Evolutionary conservation across 495 filamentous ascomycete genomes (phyloP).

Genomic region (Penicillium herquei): DNA sequence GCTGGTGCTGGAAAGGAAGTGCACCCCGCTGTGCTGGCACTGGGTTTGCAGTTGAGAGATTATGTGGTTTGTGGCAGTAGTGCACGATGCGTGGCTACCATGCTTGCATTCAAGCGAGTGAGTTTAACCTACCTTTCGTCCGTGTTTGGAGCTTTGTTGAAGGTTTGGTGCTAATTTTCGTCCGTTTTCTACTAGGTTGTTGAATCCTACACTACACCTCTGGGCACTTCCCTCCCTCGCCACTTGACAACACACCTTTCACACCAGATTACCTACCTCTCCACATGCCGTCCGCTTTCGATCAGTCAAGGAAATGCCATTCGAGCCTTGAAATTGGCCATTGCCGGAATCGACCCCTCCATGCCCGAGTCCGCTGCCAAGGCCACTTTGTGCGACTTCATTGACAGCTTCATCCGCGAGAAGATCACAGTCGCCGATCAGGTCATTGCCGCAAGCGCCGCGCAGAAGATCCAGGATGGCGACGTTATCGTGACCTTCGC

Average conservation of each 20-base stretch:
- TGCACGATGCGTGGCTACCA: constrained; percentile 79
- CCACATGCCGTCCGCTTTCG: constrained; percentile 86
- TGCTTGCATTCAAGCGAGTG: constrained; percentile 87
- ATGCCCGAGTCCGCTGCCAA: constrained; percentile 77
- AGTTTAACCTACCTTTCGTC: constrained; percentile 18
- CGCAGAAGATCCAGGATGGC: constrained; percentile 69
- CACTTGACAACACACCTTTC: constrained; percentile 93
- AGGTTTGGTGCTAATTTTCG: constrained; percentile 9
- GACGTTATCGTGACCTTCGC: constrained; percentile 88
- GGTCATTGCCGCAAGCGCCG: constrained; percentile 74
- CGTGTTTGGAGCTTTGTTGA: not conserved
- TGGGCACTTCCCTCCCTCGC: constrained; percentile 75
- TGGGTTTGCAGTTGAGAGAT: constrained; percentile 87
- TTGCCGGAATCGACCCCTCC: constrained; percentile 81
- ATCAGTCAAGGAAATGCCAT: constrained; percentile 96
- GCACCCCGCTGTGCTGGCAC: constrained; percentile 78
- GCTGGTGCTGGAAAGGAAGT: constrained; percentile 83
- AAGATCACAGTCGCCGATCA: constrained; percentile 83
- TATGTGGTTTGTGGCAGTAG: constrained; percentile 90
- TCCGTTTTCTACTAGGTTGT: constrained; percentile 61
- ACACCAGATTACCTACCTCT: constrained; percentile 91
- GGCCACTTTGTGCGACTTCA: constrained; percentile 67
- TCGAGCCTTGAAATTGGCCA: constrained; percentile 84
- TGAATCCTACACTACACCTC: constrained; percentile 83
- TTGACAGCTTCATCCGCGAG: constrained; percentile 88